Conservation (phyloP, 2,329 filamentous ascomycete genomes). For the Arthrocladium fulminans region DNA sequence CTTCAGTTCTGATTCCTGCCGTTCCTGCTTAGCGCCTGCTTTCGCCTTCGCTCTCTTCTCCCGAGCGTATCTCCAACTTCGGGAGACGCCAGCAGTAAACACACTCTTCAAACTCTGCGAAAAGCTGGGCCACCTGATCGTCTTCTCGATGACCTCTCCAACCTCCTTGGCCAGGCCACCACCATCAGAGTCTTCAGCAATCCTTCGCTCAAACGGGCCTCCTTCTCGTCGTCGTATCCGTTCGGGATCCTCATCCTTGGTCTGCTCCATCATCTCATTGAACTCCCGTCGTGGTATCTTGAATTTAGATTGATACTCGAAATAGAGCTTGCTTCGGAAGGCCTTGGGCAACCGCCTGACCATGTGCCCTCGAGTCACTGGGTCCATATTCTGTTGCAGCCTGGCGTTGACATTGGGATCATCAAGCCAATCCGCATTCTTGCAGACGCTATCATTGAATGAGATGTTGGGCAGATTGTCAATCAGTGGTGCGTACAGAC, state of each 20-base stretch:
- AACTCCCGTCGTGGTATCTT: slow-evolving; percentile 77
- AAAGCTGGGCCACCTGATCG: slow-evolving; percentile 85
- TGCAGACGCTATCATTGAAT: slow-evolving; percentile 59
- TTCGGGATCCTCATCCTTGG: slow-evolving; percentile 55
- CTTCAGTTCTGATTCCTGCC: slow-evolving; percentile 8
- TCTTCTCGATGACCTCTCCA: slow-evolving; percentile 69
- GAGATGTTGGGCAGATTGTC: slow-evolving; percentile 80
- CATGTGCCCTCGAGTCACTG: slow-evolving; percentile 86
- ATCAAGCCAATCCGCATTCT: slow-evolving; percentile 52
- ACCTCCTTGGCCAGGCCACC: slow-evolving; percentile 61
- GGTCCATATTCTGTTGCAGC: slow-evolving; percentile 85
- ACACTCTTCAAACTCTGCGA: slow-evolving; percentile 77
- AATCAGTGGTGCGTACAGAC: slow-evolving; percentile 81
- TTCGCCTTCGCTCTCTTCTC: slow-evolving; percentile 59
- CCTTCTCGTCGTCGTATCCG: slow-evolving; percentile 66
- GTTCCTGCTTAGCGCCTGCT: slow-evolving; percentile 14
- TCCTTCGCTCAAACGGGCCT: slow-evolving; percentile 75
- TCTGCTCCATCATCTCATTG: slow-evolving; percentile 70
- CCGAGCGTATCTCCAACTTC: slow-evolving; percentile 64
- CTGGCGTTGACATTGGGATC: slow-evolving; percentile 56
- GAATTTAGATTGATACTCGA: slow-evolving; percentile 87
- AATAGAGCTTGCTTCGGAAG: slow-evolving; percentile 86
- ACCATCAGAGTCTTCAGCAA: slow-evolving; percentile 59
- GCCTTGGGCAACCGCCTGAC: slow-evolving; percentile 78
- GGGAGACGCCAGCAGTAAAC: slow-evolving; percentile 64